Conservation (phyloP, 495 filamentous ascomycete genomes). For the Annulohypoxylon nitens region DNA sequence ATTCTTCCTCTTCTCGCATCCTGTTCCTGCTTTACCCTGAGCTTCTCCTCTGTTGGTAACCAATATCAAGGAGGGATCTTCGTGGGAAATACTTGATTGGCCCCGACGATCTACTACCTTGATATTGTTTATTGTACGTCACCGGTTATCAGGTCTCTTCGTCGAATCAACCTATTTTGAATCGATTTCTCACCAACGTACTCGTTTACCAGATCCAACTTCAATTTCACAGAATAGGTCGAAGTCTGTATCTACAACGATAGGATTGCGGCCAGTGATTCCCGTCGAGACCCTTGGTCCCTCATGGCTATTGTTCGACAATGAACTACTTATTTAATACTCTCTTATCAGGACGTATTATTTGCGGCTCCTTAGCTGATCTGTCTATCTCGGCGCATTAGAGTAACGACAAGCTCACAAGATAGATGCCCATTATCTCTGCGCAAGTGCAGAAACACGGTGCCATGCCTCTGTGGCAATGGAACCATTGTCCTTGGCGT, state of each 20-base stretch:
- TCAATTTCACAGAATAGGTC: not conserved
- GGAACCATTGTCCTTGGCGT: not conserved
- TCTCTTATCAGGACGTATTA: conserved; percentile 1
- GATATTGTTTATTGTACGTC: conserved; percentile 28
- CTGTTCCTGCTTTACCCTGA: conserved; percentile 23
- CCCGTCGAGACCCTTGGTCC: not conserved
- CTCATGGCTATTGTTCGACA: conserved; percentile 3
- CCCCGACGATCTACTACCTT: conserved; percentile 24
- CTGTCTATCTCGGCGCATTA: conserved; percentile 3
- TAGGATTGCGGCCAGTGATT: not conserved
- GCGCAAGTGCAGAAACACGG: not conserved
- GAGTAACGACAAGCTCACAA: not conserved
- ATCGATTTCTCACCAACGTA: not conserved
- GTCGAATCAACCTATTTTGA: not conserved
- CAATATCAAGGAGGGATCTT: conserved; percentile 30
- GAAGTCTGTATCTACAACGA: not conserved
- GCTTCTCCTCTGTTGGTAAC: conserved; percentile 16
- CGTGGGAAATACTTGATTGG: conserved; percentile 14
- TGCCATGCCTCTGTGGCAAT: conserved; percentile 30
- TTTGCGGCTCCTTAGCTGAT: not conserved
- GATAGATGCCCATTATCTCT: conserved; percentile 23
- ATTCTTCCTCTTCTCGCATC: conserved; percentile 19
- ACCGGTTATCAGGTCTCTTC: conserved; percentile 8
- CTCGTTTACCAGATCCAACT: conserved; percentile 2
- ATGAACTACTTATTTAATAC: conserved; percentile 24